Base-by-base conservation (phyloP, 371 early-diverging fungal genomes). In the Choanephora cucurbitarum region DNA sequence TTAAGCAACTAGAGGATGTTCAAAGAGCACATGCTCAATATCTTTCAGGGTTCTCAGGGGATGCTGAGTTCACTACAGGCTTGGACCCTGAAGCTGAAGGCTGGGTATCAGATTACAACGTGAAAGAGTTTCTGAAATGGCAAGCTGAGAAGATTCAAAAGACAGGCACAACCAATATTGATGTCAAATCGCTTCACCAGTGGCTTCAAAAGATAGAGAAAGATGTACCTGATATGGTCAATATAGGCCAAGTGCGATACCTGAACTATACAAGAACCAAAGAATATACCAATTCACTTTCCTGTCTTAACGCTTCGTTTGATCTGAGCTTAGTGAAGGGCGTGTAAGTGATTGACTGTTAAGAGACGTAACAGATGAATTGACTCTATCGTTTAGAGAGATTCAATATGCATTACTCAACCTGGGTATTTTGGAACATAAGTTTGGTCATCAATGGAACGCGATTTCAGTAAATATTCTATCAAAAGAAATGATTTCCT, bases 401-500 rank as follows among this genome's bases (percentile, higher is more conserved):
- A 59, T 76, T 15, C 76, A 76, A 19, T 72, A 76, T 45, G 70
- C 68, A 0, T 44, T 72, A 21, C 46, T 76, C 3, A 70, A 70
- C 24, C 52, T 72, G 14, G 69, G 71, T 19, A 70, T 76, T 17
- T 44, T 76, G 24, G 76, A 76, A 58, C 56, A 68, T 5, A 76
- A 68, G 28, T 70, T 76, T 50, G 73, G 73, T 0, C 76, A 76
- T 49, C 51, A 44, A 10, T 58, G 43, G 14, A 68, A 60, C 53
- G 70, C 76, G 22, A 32, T 64, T 24, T 58, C 60, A 22, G 73
- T 73, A 67, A 52, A 33, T 3, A 13, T 17, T 44, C 1, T 10
- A n/a, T 45, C n/a, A n/a, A n/a, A n/a, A n/a, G n/a, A n/a, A n/a
- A n/a, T n/a, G n/a, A n/a, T 43, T 19, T 28, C 5, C 15, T 55